Evolutionary conservation across 257 asterid species (phyloP).

Genomic region (Datura wrightii): DNA sequence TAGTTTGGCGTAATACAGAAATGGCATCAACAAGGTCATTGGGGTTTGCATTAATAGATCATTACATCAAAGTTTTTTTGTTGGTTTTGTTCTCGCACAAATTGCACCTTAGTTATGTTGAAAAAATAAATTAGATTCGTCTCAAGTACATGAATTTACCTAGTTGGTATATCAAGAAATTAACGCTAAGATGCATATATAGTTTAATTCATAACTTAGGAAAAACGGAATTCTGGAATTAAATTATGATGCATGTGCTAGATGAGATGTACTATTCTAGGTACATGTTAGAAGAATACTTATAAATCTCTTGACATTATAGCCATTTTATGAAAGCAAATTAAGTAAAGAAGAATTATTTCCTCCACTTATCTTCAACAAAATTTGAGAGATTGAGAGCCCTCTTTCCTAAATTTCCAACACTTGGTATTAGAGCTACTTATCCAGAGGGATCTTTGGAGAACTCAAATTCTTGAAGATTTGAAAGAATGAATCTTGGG

Average conservation of each 20-base stretch:
- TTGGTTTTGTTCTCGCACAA: constrained; percentile 1
- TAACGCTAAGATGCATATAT: background rate
- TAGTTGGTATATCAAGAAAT: background rate
- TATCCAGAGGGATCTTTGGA: background rate
- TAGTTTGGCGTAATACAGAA: background rate
- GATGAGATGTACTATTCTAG: background rate
- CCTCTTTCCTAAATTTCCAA: background rate
- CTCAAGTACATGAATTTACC: background rate
- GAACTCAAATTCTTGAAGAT: background rate
- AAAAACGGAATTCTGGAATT: background rate
- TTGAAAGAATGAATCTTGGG: background rate
- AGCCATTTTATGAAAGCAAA: background rate
- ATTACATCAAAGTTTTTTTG: constrained; percentile 21
- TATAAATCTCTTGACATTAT: too few relatives aligned
- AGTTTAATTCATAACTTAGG: background rate
- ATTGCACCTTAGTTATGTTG: background rate
- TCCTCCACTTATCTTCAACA: background rate
- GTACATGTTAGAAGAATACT: background rate
- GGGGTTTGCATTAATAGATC: constrained; percentile 3
- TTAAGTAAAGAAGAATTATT: background rate
- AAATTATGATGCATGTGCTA: too few relatives aligned
- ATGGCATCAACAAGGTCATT: background rate
- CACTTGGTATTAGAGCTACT: background rate
- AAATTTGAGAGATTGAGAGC: background rate
- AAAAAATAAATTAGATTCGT: background rate